Percentiles rank a stretch among this genome's conserved stretches.
Conservation (phyloP, 345 rosid species). For the Angophora floribunda region DNA sequence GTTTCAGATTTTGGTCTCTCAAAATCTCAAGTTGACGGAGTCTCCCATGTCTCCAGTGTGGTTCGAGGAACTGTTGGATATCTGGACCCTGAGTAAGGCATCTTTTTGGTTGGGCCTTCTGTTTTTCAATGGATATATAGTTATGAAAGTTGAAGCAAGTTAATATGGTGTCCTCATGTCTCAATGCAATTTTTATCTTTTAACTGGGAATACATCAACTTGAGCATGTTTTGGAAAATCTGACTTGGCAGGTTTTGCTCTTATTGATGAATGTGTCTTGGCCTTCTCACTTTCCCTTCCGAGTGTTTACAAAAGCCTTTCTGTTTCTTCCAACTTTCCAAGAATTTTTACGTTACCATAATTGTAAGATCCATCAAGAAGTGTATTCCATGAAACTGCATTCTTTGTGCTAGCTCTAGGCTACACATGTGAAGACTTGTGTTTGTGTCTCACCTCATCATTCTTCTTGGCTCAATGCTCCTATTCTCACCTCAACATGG, state of each 20-base stretch:
- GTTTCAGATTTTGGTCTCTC: constrained; percentile 98
- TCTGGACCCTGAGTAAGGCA: constrained; percentile 91
- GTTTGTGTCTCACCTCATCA: not conserved
- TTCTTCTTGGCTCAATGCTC: not conserved
- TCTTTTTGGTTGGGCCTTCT: not conserved
- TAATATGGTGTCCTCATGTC: not conserved
- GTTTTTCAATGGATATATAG: not conserved
- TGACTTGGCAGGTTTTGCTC: not conserved
- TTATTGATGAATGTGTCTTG: not conserved
- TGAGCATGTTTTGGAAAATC: not conserved
- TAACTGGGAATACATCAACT: not conserved
- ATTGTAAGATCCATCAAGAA: not conserved
- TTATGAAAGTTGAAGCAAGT: not conserved
- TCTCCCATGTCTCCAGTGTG: constrained; percentile 93
- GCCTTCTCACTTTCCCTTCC: not conserved
- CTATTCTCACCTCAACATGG: not conserved
- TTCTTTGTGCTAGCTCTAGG: not conserved
- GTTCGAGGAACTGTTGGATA: constrained; percentile 99
- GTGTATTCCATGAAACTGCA: not conserved
- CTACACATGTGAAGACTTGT: not conserved
- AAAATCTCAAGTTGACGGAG: constrained; percentile 78
- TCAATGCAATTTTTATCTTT: not conserved
- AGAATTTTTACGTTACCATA: not conserved
- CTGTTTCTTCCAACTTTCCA: not conserved
- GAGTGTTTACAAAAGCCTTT: not conserved